phyloP scores from a whole-genome alignment of 2,329 filamentous ascomycete species.

The Exophiala sp. region DNA sequence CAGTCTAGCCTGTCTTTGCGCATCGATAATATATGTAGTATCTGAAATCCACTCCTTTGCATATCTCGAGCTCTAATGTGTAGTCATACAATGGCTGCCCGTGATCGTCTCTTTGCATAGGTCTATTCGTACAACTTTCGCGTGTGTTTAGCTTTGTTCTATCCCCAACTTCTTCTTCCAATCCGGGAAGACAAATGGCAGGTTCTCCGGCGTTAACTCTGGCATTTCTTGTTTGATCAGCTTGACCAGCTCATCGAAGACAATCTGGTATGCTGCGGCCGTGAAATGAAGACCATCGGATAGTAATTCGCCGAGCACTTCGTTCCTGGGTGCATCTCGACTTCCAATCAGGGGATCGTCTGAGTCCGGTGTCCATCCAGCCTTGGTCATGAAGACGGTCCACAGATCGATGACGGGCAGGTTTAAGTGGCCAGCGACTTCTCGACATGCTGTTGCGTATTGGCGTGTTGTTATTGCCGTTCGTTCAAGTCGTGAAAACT shows the following conservation, averaged over 20 bases:
- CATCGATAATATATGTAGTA: constrained; percentile 15
- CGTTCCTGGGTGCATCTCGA: constrained; percentile 56
- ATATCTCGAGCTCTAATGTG: background rate
- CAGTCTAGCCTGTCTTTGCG: constrained; percentile 3
- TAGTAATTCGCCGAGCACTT: constrained; percentile 32
- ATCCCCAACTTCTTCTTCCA: constrained; percentile 38
- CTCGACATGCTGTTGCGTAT: constrained; percentile 64
- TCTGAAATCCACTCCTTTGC: constrained; percentile 15
- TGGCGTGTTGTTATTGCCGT: constrained; percentile 60
- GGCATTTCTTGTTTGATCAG: constrained; percentile 52
- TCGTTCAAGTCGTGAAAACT: constrained; percentile 52
- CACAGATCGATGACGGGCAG: constrained; percentile 75
- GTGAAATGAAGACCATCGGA: constrained; percentile 56
- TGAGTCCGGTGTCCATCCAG: constrained; percentile 49
- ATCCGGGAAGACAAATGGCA: constrained; percentile 52
- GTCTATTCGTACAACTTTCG: background rate
- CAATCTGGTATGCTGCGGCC: constrained; percentile 53
- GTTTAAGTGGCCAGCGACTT: constrained; percentile 57
- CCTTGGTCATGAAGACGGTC: constrained; percentile 68
- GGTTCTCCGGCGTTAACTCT: constrained; percentile 51
- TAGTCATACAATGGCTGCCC: background rate
- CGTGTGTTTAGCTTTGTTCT: background rate
- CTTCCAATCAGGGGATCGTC: constrained; percentile 52
- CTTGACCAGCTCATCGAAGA: constrained; percentile 53
- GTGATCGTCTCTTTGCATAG: background rate